A percentile compares a stretch with the other conserved stretches of the same genome.
These are phyloP conservation scores for Microsporum audouinii DNA, from an alignment of 2,329 filamentous ascomycete species.

Conservation along the genomic window DNA sequence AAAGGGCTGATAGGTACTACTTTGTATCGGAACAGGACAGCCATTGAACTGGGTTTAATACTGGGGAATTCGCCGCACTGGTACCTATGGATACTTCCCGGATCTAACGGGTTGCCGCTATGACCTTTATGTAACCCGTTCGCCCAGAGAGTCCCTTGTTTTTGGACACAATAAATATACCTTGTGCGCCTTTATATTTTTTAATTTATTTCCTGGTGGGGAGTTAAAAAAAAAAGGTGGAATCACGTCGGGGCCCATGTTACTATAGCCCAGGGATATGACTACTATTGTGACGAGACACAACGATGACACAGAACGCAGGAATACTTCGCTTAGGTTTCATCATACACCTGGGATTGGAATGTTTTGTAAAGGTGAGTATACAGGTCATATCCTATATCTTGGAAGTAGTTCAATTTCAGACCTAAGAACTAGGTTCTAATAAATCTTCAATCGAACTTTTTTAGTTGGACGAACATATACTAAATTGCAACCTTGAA, in stretches of 20 bases:
- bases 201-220: not conserved
- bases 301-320: not conserved
- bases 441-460: not conserved
- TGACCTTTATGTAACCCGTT: not conserved
- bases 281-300: not conserved
- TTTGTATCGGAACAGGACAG: not conserved
- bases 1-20: too few species aligned
- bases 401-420: not conserved
- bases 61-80: not conserved
- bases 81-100: not conserved
- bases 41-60: not conserved
- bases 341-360: not conserved
- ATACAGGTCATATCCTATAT: not conserved
- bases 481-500: not conserved
- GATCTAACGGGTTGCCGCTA: not conserved
- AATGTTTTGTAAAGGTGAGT: not conserved
- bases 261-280: not conserved
- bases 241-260: not conserved
- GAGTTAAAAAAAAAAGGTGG: not conserved
- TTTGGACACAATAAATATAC: not conserved
- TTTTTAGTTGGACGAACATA: not conserved
- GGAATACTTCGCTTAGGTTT: not conserved
- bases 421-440: not conserved
- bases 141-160: not conserved
- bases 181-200: not conserved